These are phyloP conservation scores for Quercus tomentella DNA, from an alignment of 331 rosid genomes.

Conservation along the genomic window DNA sequence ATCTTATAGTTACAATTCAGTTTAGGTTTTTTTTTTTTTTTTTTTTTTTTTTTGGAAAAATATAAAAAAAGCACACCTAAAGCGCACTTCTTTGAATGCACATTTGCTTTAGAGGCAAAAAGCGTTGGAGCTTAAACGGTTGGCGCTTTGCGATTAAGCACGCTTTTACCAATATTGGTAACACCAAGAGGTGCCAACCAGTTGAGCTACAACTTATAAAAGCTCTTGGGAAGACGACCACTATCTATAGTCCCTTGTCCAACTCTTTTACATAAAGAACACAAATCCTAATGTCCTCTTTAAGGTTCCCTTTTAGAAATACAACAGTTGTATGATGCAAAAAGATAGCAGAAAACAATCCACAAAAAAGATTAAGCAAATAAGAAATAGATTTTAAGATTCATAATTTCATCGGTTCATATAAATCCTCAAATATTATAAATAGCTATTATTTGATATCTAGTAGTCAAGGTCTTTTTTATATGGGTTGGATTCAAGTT, in stretches of 20 bases:
- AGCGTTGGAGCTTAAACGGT: no score
- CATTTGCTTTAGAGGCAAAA: no score
- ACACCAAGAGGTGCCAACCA: no score
- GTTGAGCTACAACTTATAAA: no score
- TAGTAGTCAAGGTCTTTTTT: fast-evolving
- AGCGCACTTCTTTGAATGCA: no score
- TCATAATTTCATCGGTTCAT: not conserved
- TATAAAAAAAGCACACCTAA: no score
- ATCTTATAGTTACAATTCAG: no score
- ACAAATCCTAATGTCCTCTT: not conserved
- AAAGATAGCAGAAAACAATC: not conserved
- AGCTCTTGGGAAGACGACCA: not conserved
- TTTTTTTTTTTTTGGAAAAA: no score
- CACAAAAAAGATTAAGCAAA: not conserved
- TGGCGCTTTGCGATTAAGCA: no score
- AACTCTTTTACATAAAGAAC: not conserved
- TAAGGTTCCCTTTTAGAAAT: not conserved
- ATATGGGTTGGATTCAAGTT: no score
- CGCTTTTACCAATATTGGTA: no score
- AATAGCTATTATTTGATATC: not conserved
- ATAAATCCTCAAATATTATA: not conserved
- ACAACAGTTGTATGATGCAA: not conserved
- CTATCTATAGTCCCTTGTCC: not conserved
- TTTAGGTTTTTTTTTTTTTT: no score
- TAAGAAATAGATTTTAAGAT: not conserved